Evolutionary conservation across 805 yeast species (phyloP).

Genomic region (Candida coleopterorum): DNA sequence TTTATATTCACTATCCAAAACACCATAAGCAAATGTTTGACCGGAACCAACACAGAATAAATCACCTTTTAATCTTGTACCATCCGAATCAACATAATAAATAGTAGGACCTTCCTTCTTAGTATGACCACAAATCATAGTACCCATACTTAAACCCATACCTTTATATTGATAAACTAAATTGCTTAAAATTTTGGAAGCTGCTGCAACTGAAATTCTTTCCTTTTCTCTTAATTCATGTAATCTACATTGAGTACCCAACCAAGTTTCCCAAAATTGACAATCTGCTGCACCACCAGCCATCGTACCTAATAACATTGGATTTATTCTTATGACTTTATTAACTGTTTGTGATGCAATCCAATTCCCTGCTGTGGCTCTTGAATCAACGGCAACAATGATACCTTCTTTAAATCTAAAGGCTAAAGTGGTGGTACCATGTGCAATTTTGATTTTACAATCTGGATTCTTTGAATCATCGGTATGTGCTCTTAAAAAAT

Average conservation of each 20-base stretch:
- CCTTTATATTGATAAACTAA: constrained; percentile 93
- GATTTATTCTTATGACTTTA: constrained; percentile 95
- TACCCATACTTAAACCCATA: constrained; percentile 98
- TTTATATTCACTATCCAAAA: constrained; percentile 82
- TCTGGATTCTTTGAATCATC: constrained; percentile 92
- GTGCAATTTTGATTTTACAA: constrained; percentile 93
- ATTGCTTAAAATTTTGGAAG: constrained; percentile 87
- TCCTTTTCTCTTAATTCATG: constrained; percentile 94
- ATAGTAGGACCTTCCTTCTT: constrained; percentile 93
- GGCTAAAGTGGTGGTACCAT: constrained; percentile 98
- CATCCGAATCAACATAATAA: constrained; percentile 95
- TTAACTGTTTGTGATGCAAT: constrained; percentile 97
- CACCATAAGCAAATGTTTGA: constrained; percentile 99
- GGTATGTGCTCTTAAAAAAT: constrained; percentile 94
- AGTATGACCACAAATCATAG: constrained; percentile 97
- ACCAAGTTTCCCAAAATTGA: constrained; percentile 99
- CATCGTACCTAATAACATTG: constrained; percentile 92
- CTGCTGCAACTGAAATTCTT: constrained; percentile 94
- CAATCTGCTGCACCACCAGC: constrained; percentile 99
- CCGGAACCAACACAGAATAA: constrained; percentile 97
- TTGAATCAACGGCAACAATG: constrained; percentile 92
- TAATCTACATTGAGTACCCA: constrained; percentile 92
- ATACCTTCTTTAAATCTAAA: constrained; percentile 96
- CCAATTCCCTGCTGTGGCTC: constrained; percentile 98
- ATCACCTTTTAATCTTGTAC: constrained; percentile 92